These are phyloP conservation scores for Boletus insuetus DNA, from an alignment of 768 basidiomycete species.

Conservation along the genomic window DNA sequence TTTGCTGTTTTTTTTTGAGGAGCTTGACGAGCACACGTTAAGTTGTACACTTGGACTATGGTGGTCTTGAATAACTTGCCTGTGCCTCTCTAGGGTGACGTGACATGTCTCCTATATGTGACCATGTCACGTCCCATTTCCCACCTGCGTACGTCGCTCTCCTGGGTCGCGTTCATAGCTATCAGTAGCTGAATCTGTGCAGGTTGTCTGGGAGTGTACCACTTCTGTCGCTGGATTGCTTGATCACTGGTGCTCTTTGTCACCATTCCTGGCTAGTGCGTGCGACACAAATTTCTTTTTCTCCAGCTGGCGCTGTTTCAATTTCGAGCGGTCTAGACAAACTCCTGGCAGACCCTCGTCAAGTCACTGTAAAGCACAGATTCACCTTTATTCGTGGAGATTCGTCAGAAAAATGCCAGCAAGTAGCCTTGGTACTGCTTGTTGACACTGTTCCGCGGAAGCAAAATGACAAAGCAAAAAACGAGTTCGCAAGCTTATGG, in stretches of 20 bases:
- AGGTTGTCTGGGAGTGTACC: not conserved
- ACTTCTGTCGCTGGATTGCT: not conserved
- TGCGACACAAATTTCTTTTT: not conserved
- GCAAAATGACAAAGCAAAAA: conserved; percentile 7
- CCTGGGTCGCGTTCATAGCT: not conserved
- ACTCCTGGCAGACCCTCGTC: not conserved
- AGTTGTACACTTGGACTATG: conserved; percentile 20
- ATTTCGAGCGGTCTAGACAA: conserved; percentile 7
- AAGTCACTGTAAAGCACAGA: not conserved
- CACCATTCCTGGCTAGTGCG: not conserved
- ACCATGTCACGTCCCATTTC: conserved; percentile 2
- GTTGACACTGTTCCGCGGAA: conserved; percentile 5
- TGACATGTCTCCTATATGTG: conserved; percentile 26
- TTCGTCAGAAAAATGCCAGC: not conserved
- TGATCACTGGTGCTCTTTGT: not conserved
- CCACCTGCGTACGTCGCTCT: not conserved
- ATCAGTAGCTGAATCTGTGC: not conserved
- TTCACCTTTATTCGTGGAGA: conserved; percentile 1
- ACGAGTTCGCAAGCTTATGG: conserved; percentile 12
- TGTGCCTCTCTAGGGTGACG: conserved; percentile 11
- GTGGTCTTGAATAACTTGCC: conserved; percentile 31
- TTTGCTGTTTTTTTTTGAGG: conserved; percentile 15
- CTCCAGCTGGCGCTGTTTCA: conserved; percentile 5
- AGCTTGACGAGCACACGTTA: conserved; percentile 26
- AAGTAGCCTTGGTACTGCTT: not conserved